Evolutionary conservation across 83 land plant genomes (phyloP).

Genomic region (Picea abies): DNA sequence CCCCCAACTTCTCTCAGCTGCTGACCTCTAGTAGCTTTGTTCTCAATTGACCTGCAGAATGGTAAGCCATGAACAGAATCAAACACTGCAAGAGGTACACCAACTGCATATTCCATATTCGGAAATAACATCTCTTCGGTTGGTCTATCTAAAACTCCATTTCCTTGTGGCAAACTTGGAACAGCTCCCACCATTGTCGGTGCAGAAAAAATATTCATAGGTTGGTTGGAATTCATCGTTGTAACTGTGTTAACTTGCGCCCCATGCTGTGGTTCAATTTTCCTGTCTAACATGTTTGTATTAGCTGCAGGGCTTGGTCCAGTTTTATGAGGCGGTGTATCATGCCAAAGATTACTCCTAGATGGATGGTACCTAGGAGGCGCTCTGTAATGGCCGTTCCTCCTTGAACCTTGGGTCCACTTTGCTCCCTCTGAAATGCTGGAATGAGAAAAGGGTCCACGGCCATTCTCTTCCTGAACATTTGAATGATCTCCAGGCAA

Average conservation of each 20-base stretch:
- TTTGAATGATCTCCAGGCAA: background rate
- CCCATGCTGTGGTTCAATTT: conserved; percentile 6
- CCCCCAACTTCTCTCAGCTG: conserved; percentile 6
- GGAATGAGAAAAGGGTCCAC: background rate
- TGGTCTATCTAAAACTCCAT: conserved; percentile 10
- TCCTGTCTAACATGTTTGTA: background rate
- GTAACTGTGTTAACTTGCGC: background rate
- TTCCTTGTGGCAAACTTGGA: conserved; percentile 11
- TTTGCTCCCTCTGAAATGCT: conserved; percentile 8
- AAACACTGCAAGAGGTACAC: conserved; percentile 11
- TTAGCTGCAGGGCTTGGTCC: conserved; percentile 1
- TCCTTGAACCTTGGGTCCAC: conserved; percentile 11
- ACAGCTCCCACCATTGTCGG: background rate
- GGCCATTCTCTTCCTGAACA: background rate
- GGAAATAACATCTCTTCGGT: background rate
- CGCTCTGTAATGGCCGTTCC: conserved; percentile 2
- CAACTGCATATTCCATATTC: background rate
- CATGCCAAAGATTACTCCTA: background rate
- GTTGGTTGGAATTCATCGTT: conserved; percentile 3
- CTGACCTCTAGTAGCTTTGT: background rate
- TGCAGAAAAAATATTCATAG: background rate
- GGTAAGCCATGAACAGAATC: conserved; percentile 6
- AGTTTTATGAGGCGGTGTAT: background rate
- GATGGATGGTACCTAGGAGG: conserved; percentile 8
- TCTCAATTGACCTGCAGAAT: background rate